Base-by-base conservation (phyloP, 257 asterid genomes). In the Cynanchum wilfordii region DNA sequence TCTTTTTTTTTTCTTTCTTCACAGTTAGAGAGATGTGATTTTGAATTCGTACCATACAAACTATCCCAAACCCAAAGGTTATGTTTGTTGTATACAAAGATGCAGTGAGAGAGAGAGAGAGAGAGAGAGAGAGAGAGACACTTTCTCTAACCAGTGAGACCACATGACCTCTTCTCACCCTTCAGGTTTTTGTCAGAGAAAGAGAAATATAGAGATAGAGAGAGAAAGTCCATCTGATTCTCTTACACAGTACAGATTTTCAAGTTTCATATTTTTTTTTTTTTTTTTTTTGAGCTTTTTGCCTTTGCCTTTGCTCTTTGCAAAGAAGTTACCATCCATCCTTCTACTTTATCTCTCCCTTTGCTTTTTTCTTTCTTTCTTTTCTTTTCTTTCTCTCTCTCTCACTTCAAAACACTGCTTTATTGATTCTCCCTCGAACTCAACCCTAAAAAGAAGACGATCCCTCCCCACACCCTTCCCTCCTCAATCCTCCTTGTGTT, bases 301-400 rank as follows among this genome's bases (percentile, higher is more conserved):
- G 60, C 88, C 85, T 38, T 38, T 38, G 44, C 56, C 56, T 90
- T 87, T 83, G 89, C 80, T 85, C 88, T 83, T 90, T 87, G 87
- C 82, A 87, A 42, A 86, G 86, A 90, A 86, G 87, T 86, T 88
- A 85, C 88, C 87, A 87, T 85, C 88, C 86, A 87, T 85, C 79
- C 84, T 81, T 77, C 74, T 76, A 81, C 89, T 80, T 80, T 79
- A 59, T 67, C 78, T 68, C 7, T 77, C 80, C 79, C 80, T 67
- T 69, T 29, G 16, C 52, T 65, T 63, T 63, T 17, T 47, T 42
- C 27, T 65, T 20, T 79, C 24, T 73, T 71, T 75, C 70, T 76
- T 66, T 55, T 42, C 19, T 71, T 15, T 44, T 58, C 75, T 75
- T 42, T 77, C 76, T 78, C 82, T 69, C 19, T 20, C 70, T 60